Evolutionary conservation across 2,329 filamentous ascomycete genomes (phyloP).

Genomic region (Trichoderma sp.): DNA sequence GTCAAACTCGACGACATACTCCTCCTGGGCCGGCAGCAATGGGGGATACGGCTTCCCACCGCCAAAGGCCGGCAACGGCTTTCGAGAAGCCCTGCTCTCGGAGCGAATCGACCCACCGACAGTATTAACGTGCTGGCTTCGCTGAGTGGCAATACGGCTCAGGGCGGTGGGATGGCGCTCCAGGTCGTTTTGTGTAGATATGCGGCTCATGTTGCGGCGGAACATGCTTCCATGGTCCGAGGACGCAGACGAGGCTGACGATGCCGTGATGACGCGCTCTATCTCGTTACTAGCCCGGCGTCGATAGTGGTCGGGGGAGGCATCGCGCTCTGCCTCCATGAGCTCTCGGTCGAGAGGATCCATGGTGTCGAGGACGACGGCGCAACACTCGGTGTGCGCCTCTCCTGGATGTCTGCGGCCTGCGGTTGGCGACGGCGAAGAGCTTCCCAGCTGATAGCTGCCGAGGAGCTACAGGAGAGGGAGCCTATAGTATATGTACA

Average conservation of each 20-base stretch:
- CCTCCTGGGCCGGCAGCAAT: conserved; percentile 67
- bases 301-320: conserved; percentile 47
- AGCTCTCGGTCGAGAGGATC: conserved; percentile 57
- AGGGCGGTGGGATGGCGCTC: conserved; percentile 71
- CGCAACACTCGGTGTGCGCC: conserved; percentile 1
- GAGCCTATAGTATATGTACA: too few species aligned
- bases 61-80: conserved; percentile 69
- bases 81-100: conserved; percentile 52
- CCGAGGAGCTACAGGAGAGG: background rate
- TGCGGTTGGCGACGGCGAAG: background rate
- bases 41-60: conserved; percentile 76
- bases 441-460: background rate
- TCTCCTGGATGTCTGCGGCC: background rate
- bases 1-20: conserved; percentile 84
- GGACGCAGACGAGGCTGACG: conserved; percentile 54
- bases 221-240: conserved; percentile 43
- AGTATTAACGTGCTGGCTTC: conserved; percentile 70
- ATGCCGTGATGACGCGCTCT: conserved; percentile 60
- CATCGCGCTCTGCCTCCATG: conserved; percentile 57
- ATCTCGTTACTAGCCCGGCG: conserved; percentile 56
- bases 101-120: conserved; percentile 58
- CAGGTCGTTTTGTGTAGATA: conserved; percentile 67
- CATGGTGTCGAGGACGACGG: conserved; percentile 36
- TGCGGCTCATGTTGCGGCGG: conserved; percentile 57
- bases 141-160: conserved; percentile 69